Conservation (phyloP, 148 eudicot species). For the Fagopyrum esculentum region DNA sequence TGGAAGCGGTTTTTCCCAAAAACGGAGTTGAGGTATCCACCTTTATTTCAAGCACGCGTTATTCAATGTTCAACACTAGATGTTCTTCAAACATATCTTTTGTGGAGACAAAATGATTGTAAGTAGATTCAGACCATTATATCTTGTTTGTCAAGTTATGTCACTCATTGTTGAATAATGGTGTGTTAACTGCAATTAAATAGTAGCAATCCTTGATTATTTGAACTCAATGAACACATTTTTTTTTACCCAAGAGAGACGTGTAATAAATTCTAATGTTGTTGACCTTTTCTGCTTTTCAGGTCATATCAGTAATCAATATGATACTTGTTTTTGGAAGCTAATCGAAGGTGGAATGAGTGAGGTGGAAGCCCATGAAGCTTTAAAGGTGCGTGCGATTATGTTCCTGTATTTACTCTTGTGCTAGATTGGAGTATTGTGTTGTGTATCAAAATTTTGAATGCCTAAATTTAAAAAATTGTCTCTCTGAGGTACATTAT, state of each 20-base stretch:
- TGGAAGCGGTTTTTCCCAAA: slow-evolving; percentile 69
- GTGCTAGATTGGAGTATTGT: background rate
- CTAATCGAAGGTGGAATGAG: slow-evolving; percentile 74
- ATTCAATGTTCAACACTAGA: slow-evolving; percentile 72
- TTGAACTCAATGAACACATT: background rate
- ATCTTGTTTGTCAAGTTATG: background rate
- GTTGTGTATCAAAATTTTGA: no score
- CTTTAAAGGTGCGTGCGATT: slow-evolving; percentile 51
- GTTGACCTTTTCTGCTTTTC: slow-evolving; percentile 8
- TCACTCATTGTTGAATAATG: background rate
- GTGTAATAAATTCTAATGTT: background rate
- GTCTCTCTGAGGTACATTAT: background rate
- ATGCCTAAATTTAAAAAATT: background rate
- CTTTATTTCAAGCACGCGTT: slow-evolving; percentile 89
- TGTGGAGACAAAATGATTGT: slow-evolving; percentile 99
- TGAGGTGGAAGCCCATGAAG: slow-evolving; percentile 54
- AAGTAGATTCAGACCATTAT: slow-evolving; percentile 21
- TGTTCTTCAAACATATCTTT: slow-evolving; percentile 72
- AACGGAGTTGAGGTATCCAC: slow-evolving; percentile 50
- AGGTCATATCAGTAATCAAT: slow-evolving; percentile 95
- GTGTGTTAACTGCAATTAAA: background rate
- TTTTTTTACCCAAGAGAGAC: background rate
- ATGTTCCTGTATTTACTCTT: background rate
- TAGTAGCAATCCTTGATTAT: background rate
- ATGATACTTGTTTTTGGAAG: slow-evolving; percentile 94